Base-by-base conservation (phyloP, 768 basidiomycete genomes). In the Dacryopinax spathularia region DNA sequence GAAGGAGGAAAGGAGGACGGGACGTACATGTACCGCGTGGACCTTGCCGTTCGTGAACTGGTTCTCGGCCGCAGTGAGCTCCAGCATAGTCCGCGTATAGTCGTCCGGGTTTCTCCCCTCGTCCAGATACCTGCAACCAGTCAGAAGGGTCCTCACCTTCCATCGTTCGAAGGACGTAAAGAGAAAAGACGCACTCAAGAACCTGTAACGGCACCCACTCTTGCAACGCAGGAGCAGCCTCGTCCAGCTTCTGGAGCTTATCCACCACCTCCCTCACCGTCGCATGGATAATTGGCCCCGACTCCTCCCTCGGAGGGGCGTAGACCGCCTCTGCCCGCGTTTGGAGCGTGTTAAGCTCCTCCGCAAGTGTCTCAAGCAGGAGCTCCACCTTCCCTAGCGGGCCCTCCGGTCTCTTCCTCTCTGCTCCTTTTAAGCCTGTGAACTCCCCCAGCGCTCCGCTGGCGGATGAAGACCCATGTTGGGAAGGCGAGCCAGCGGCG, bases 21-120 rank as follows among this genome's bases (percentile, higher is more conserved):
- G n/a, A 68, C 82, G 68, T 66, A 89, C 88, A 62, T 84, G 81
- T 29, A 92, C 81, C 0, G 89, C 90, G 44, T 81, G 79, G 36
- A 92, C 88, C 71, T 91, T 91, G 31, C 88, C 89, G 69, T 91
- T 89, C 86, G 90, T 89, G 67, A 90, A 91, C 70, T 91, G 90
- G 70, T 92, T 92, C 75, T 92, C 91, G 1, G 88, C 87, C 33
- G 90, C 88, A 0, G 88, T 83, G 62, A 89, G 80, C 74, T 92
- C 90, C 15, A 92, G 73, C 60, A 87, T 79, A 64, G 91, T 89
- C 66, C 83, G 82, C 18, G 90, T 90, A 61, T 90, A 77, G 70
- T 85, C 84, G 84, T 88, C 85, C 2, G 89, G 90, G 71, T 91
- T 91, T 44, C 83, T 81, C 2, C 84, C 78, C 67, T 83, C 85